Base-by-base conservation (phyloP, 202 grass and related monocot genomes). In the Digitaria exilis region DNA sequence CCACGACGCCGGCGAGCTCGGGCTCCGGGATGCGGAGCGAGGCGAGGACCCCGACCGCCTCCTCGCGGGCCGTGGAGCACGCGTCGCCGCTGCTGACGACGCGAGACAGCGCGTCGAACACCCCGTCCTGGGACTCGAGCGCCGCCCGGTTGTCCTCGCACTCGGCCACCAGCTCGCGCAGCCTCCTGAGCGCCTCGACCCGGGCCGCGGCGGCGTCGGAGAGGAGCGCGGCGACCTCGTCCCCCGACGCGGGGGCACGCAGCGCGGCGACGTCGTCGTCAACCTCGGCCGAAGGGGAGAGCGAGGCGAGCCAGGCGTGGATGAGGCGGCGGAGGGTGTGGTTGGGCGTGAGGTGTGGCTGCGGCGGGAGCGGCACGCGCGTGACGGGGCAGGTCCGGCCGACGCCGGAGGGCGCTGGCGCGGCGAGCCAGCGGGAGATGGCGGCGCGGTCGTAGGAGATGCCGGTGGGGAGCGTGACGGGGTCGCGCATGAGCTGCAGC, bases 301-400 rank as follows among this genome's bases (percentile, higher is more conserved):
- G 56, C n/a, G 87, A 71, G 15, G 77, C 52, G 71, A 90, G 81
- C 96, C 96, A 98, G 4, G 92, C 74, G 43, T 86, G 89, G 88
- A 98, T 98, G 62, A 98, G 90, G 29, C 92, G 90, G 73, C 96
- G 92, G 39, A 98, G 96, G 11, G 92, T 98, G 72, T 98, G 85
- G 92, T 98, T 98, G 35, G 96, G 96, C 49, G 87, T 98, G 39
- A 93, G 87, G 31, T 84, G 82, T n/a, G 76, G 75, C 67, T 84
- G 79, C 55, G 61, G 73, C 19, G 56, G 83, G 35, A 95, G 73
- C 48, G 73, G 57, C 56, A 86, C 78, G 6, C 86, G 89, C 22
- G 92, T 93, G 79, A 98, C 90, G 12, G 95, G 95, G 56, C 95
- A 97, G 19, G 88, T 80, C 16, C 82, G 60, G 3, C 60, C 41